A percentile compares a stretch with the other conserved stretches of the same genome.
These are phyloP conservation scores for Tuber indicum DNA, from an alignment of 495 filamentous ascomycete species.

Conservation along the genomic window DNA sequence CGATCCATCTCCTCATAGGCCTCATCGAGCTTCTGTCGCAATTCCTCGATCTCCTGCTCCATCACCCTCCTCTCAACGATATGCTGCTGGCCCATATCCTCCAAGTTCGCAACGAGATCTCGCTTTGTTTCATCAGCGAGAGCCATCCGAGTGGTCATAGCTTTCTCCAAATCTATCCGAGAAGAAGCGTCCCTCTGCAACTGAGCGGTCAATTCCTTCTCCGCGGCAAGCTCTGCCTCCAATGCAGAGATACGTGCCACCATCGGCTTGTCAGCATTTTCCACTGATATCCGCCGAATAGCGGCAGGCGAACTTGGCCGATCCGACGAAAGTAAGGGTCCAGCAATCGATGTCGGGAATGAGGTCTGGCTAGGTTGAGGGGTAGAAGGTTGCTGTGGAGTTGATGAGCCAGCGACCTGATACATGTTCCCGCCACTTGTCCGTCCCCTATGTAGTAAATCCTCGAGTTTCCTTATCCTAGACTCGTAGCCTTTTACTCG, in stretches of 20 bases:
- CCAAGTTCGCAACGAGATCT: slow-evolving; percentile 90
- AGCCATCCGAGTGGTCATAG: slow-evolving; percentile 52
- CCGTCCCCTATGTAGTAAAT: slow-evolving; percentile 66
- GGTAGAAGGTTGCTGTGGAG: slow-evolving; percentile 59
- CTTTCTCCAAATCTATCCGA: slow-evolving; percentile 55
- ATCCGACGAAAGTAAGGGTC: slow-evolving; percentile 24
- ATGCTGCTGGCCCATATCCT: slow-evolving; percentile 83
- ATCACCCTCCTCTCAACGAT: slow-evolving; percentile 72
- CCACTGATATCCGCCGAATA: slow-evolving; percentile 30
- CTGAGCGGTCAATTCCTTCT: slow-evolving; percentile 54
- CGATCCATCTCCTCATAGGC: slow-evolving; percentile 84
- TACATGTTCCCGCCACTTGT: slow-evolving; percentile 42
- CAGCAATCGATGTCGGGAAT: slow-evolving; percentile 9
- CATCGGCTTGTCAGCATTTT: slow-evolving; percentile 40
- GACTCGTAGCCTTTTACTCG: slow-evolving; percentile 84
- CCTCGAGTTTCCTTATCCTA: slow-evolving; percentile 84
- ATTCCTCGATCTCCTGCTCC: slow-evolving; percentile 66
- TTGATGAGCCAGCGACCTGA: slow-evolving; percentile 44
- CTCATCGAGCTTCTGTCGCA: slow-evolving; percentile 72
- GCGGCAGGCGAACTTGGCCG: slow-evolving; percentile 47
- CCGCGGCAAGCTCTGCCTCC: slow-evolving; percentile 67
- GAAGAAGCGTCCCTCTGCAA: slow-evolving; percentile 56
- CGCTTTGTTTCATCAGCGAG: slow-evolving; percentile 84
- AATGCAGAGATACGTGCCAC: slow-evolving; percentile 61
- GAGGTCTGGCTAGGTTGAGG: slow-evolving; percentile 40